Base-by-base conservation (phyloP, 805 yeast genomes). In the Lachancea dasiensis region DNA sequence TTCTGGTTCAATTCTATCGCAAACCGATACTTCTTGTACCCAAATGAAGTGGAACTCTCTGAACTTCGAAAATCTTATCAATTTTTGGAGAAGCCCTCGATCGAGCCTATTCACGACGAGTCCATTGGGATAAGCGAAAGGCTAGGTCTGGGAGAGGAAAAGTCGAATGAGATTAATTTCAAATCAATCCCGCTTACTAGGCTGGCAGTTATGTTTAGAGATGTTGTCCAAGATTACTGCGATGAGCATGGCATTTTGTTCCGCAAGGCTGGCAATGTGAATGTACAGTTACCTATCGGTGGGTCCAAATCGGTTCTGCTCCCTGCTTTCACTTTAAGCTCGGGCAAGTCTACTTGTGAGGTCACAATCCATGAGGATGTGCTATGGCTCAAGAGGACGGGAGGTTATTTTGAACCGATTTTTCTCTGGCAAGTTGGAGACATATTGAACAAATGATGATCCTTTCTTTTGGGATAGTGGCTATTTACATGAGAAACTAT, bases 171-270 rank as follows among this genome's bases (percentile, higher is more conserved):
- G 10, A 37, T 43, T 41, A 25, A 52, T 42, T 36, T 58, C 50
- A 34, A 51, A 48, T 41, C 48, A 4, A 61, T 71, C 4, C 77
- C 79, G 0, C 46, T 68, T 8, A 62, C 64, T 26, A 64, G 63
- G 29, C 57, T 75, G 1, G 47, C 59, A 21, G 63, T 71, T 3
- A 65, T 83, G 0, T 79, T 79, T 51, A 77, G 69, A 45, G 86
- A 83, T 37, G 79, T 86, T 14, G 73, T 85, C 2, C 75, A 71
- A 37, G 74, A 74, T 2, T 73, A 65, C 49, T 86, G 95, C 49
- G 51, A 65, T 18, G 58, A 62, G 2, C 58, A 74, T 34, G 72
- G 73, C 25, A 63, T 79, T 17, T n/a, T 46, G 5, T 31, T 58
- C 19, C 36, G 39, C 13, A 57, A 54, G 34, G 3, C 27, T 1